Conservation (phyloP, 805 yeast species). For the Yarrowia bubula region DNA sequence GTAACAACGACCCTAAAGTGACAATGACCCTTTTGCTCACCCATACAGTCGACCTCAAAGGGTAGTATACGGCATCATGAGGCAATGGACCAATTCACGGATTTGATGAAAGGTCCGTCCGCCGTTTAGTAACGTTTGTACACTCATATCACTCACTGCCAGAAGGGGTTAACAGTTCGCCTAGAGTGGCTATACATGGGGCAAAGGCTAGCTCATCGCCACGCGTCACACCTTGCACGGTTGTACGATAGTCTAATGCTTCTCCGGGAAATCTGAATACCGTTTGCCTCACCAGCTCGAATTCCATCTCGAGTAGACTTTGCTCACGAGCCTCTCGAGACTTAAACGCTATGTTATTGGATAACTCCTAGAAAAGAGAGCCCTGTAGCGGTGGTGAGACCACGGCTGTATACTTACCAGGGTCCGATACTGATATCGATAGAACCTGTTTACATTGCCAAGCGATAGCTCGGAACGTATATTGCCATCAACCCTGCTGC, state of each 20-base stretch:
- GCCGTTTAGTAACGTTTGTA: background rate
- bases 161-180: background rate
- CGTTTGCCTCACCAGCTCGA: background rate
- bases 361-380: conserved; percentile 16
- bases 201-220: conserved; percentile 7
- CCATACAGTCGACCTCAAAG: no score
- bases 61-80: no score
- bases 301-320: background rate
- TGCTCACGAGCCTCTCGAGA: conserved; percentile 19
- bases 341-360: background rate
- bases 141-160: background rate
- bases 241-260: background rate
- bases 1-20: background rate
- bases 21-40: no score
- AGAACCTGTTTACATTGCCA: background rate
- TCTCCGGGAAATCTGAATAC: conserved; percentile 9
- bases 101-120: background rate
- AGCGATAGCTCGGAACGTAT: background rate
- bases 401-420: background rate
- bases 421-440: background rate
- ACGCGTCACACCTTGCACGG: background rate
- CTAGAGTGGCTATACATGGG: background rate
- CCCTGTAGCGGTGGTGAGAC: no score
- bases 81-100: background rate
- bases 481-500: background rate